Evolutionary conservation across 345 rosid species (phyloP).

Genomic region (Citrus medica): DNA sequence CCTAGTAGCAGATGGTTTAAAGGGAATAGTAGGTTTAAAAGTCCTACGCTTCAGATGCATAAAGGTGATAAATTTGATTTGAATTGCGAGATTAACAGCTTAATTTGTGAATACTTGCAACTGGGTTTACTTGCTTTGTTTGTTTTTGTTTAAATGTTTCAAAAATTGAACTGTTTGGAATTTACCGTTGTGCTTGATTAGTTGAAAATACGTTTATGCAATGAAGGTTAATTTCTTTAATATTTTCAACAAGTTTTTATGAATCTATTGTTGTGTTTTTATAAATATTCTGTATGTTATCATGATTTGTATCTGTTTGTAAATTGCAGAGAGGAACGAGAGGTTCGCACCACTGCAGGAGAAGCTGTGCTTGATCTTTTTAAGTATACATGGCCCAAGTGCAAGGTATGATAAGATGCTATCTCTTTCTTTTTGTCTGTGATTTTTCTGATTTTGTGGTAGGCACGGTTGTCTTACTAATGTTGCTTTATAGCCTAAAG

Average conservation of each 20-base stretch:
- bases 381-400: constrained; percentile 84
- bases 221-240: background rate
- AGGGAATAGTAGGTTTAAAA: constrained; percentile 58
- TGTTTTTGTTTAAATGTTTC: background rate
- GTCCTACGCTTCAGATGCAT: constrained; percentile 91
- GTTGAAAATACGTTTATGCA: background rate
- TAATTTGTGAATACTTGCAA: background rate
- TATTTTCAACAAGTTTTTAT: background rate
- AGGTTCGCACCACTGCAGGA: constrained; percentile 57
- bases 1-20: constrained; percentile 48
- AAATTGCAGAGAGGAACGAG: constrained; percentile 71
- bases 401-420: constrained; percentile 42
- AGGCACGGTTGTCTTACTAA: background rate
- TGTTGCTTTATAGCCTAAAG: constrained; percentile 57
- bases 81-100: background rate
- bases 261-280: background rate
- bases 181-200: background rate
- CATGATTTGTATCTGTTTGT: background rate
- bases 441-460: background rate
- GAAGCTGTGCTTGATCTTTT: constrained; percentile 60
- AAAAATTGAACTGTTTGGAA: background rate
- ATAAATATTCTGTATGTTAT: background rate
- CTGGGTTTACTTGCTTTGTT: background rate
- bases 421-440: constrained; percentile 1
- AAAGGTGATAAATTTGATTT: constrained; percentile 44